Evolutionary conservation across 2,329 filamentous ascomycete species (phyloP), one percentile per base, ranked within the genome.

Genomic region (Aspergillus floridensis): DNA sequence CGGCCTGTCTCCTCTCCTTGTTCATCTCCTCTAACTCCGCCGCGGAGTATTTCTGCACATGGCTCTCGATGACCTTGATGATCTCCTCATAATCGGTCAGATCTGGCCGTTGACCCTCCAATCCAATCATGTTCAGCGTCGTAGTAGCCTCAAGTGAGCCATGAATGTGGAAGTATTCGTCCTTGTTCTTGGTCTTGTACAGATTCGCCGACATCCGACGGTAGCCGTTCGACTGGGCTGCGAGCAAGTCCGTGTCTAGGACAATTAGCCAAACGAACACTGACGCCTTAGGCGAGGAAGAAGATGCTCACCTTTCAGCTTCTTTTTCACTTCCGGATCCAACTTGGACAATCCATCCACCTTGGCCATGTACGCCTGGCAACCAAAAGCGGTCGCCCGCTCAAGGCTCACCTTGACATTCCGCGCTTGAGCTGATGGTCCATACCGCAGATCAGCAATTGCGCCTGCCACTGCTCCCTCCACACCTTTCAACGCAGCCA

Each of bases 141-240:
- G 83, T 87, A 10, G 84, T 86, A 3, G 89, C 88, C 65, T 91
- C 88, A 0, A 92, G 75, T 0, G 88, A 91, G 49, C 89, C 88
- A 70, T 91, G 89, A 26, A 91, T 88, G 68, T 92, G 89, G 69
- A 89, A 92, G 68, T 85, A 91, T 68, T 88, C 81, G n/a, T 83
- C 84, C 1, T 80, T 75, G n/a, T 80, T 81, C 70, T 85, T 87
- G 8, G 88, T 90, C 66, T 83, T 80, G 74, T 91, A 91, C 1
- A 91, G 75, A 61, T 90, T 90, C 14, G 88, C 88, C 11, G 88
- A 89, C 73, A 91, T 81, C 61, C 89, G 85, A 10, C 89, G 84
- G 69, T 92, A 92, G 6, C 85, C 78, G 62, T 86, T 85, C 2
- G 88, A 90, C 70, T 92, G 89, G 1, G 89, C 89, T 61, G 83